Evolutionary conservation across 495 filamentous ascomycete genomes (phyloP).

Genomic region (Amorphotheca resinae): DNA sequence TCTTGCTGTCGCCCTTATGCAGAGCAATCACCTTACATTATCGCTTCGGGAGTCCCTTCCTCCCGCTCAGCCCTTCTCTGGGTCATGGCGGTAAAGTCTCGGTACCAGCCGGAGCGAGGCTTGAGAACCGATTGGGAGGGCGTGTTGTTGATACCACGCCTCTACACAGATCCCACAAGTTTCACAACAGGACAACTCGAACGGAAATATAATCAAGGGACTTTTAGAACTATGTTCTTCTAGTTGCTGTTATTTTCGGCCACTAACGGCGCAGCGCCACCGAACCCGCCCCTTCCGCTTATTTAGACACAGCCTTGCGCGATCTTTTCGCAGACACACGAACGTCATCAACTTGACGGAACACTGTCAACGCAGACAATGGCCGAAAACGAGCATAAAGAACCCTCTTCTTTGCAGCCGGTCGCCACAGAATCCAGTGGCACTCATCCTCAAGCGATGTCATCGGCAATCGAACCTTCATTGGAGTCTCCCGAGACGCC

Average conservation of each 20-base stretch:
- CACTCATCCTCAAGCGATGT: neutral
- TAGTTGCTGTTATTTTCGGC: neutral
- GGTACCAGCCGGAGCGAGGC: too few relatives aligned
- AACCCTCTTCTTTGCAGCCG: neutral
- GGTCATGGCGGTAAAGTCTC: too few relatives aligned
- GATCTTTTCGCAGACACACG: neutral
- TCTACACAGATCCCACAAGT: too few relatives aligned
- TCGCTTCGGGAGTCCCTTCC: too few relatives aligned
- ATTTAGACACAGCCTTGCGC: conserved; percentile 1
- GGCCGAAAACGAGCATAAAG: neutral
- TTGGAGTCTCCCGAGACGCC: neutral
- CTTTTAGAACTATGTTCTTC: too few relatives aligned
- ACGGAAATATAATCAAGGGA: too few relatives aligned
- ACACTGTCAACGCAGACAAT: neutral
- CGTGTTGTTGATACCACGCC: too few relatives aligned
- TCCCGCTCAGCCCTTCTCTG: too few relatives aligned
- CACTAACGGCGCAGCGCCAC: neutral
- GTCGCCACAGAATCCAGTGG: neutral
- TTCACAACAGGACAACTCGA: too few relatives aligned
- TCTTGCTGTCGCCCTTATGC: too few relatives aligned
- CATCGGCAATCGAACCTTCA: neutral
- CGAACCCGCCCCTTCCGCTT: neutral
- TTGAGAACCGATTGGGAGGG: too few relatives aligned
- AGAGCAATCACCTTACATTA: too few relatives aligned
- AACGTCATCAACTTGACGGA: neutral